These are phyloP conservation scores for Fusarium solani-melongenae DNA, from an alignment of 2,329 filamentous ascomycete species.

Conservation along the genomic window DNA sequence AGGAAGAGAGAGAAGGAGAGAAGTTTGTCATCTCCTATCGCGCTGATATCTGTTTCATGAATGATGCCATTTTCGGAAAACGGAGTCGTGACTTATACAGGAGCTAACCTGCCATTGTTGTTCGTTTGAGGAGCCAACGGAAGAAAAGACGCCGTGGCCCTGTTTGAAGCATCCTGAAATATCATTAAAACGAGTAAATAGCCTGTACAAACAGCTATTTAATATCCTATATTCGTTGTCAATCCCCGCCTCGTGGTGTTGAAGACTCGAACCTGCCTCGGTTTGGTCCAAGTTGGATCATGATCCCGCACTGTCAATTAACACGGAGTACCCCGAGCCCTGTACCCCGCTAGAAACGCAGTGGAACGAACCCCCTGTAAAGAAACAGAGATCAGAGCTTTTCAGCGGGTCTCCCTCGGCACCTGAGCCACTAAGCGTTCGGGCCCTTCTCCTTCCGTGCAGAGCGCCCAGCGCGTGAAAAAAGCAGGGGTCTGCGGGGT, in stretches of 20 bases:
- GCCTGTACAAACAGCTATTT: neutral
- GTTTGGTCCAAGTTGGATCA: neutral
- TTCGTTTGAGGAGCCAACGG: neutral
- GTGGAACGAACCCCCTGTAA: conserved; percentile 21
- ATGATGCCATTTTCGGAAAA: conserved; percentile 11
- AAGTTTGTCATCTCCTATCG: neutral
- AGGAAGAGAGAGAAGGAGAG: neutral
- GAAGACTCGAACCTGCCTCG: neutral
- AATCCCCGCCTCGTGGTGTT: neutral
- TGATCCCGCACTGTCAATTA: conserved; percentile 22
- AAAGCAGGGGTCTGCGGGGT: conserved; percentile 37
- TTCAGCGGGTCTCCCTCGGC: conserved; percentile 22
- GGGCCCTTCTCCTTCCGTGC: neutral
- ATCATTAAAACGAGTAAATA: neutral
- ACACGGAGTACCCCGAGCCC: conserved; percentile 10
- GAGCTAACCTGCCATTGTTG: conserved; percentile 11
- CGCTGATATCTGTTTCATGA: neutral
- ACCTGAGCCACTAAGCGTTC: conserved; percentile 22
- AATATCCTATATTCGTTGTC: neutral
- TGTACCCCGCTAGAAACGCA: conserved; percentile 32
- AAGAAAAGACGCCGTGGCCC: neutral
- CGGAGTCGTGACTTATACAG: neutral
- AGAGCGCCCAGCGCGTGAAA: conserved; percentile 21
- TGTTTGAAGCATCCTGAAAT: neutral
- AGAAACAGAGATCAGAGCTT: conserved; percentile 21